Evolutionary conservation across 2,329 filamentous ascomycete genomes (phyloP).

Genomic region (Pseudodiploospora longispora): DNA sequence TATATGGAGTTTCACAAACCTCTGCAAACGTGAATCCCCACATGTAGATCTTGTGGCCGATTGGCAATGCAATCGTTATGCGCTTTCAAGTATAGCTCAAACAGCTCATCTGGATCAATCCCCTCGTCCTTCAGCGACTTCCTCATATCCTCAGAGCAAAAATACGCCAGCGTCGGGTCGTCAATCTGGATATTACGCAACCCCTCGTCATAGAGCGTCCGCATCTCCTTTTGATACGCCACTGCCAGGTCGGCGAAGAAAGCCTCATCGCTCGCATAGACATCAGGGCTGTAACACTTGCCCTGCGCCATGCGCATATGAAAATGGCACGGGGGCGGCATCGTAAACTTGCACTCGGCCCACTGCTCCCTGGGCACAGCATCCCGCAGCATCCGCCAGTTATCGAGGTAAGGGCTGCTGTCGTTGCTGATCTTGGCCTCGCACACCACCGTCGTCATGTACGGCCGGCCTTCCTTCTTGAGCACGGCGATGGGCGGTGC

Average conservation of each 20-base stretch:
- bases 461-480: slow-evolving; percentile 29
- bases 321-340: slow-evolving; percentile 62
- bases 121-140: slow-evolving; percentile 49
- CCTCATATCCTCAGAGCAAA: slow-evolving; percentile 61
- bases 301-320: slow-evolving; percentile 45
- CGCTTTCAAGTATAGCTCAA: slow-evolving; percentile 62
- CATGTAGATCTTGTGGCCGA: slow-evolving; percentile 57
- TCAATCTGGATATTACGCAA: slow-evolving; percentile 52
- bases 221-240: slow-evolving; percentile 47
- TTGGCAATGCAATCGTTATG: slow-evolving; percentile 62
- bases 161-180: slow-evolving; percentile 56
- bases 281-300: slow-evolving; percentile 43
- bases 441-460: slow-evolving; percentile 32
- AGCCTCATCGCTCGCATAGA: slow-evolving; percentile 43
- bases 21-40: slow-evolving; percentile 58
- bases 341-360: slow-evolving; percentile 58
- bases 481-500: slow-evolving; percentile 32
- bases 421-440: slow-evolving; percentile 34
- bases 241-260: slow-evolving; percentile 50
- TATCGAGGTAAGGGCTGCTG: slow-evolving; percentile 34
- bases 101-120: slow-evolving; percentile 53
- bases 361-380: slow-evolving; percentile 49
- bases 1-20: slow-evolving; percentile 12
- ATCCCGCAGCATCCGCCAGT: slow-evolving; percentile 30
- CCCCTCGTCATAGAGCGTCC: slow-evolving; percentile 46